Conservation (phyloP, 257 asterid species). For the Forsythia viridissima region DNA sequence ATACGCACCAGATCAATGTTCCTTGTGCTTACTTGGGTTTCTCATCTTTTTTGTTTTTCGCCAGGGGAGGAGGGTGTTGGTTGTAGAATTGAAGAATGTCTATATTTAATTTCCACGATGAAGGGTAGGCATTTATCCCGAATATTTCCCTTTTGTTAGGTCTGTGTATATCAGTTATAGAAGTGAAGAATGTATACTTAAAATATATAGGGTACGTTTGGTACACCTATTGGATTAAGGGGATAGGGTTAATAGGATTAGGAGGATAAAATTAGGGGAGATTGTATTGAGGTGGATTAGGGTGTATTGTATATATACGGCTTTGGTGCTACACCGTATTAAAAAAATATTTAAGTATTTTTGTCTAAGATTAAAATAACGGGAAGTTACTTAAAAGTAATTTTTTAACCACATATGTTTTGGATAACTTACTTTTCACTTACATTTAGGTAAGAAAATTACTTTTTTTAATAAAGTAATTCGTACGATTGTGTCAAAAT, state of each 20-base stretch:
- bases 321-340: neutral
- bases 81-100: neutral
- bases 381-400: neutral
- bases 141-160: neutral
- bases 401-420: neutral
- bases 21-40: neutral
- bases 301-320: neutral
- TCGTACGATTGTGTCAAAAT: neutral
- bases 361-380: neutral
- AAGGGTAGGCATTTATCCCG: neutral
- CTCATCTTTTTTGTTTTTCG: neutral
- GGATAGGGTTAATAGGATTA: neutral
- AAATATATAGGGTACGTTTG: neutral
- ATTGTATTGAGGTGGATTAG: neutral
- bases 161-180: neutral
- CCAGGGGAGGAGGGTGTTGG: neutral
- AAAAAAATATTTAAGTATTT: neutral
- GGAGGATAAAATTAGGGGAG: no score
- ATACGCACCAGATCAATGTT: neutral
- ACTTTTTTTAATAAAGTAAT: no score
- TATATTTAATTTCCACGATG: neutral
- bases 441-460: neutral
- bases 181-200: neutral
- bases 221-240: neutral
- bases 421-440: neutral